phyloP scores from a whole-genome alignment of 768 basidiomycete genomes.

The Filobasidium wieringae region DNA sequence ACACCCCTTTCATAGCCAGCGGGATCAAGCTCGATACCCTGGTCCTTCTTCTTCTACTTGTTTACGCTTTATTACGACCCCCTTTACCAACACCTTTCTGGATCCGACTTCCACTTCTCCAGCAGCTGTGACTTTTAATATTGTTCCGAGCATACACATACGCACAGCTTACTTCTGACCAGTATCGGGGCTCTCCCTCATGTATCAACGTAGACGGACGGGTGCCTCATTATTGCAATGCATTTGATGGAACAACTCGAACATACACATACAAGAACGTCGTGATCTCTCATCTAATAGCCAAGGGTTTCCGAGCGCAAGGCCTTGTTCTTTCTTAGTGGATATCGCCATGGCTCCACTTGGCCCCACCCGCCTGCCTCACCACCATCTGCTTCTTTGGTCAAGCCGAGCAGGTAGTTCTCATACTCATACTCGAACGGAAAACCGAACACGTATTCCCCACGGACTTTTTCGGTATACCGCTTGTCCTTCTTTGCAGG shows the following conservation, averaged over 20 bases:
- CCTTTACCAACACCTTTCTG: not conserved
- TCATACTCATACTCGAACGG: constrained; percentile 33
- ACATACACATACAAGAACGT: no score
- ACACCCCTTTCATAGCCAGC: no score
- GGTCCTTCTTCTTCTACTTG: not conserved
- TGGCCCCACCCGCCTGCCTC: constrained; percentile 21
- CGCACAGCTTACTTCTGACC: not conserved
- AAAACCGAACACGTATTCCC: constrained; percentile 24
- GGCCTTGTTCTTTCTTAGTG: constrained; percentile 21
- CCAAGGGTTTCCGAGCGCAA: constrained; percentile 28
- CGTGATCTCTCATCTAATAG: constrained; percentile 21
- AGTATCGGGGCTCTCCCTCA: no score
- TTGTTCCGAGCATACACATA: not conserved
- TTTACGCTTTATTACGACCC: not conserved
- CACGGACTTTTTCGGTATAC: constrained; percentile 11
- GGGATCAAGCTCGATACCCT: no score
- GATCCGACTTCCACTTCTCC: not conserved
- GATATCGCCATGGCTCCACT: constrained; percentile 29
- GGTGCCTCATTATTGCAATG: no score
- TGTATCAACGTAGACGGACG: no score
- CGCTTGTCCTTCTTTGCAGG: not conserved
- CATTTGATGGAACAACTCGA: no score
- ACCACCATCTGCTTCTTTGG: constrained; percentile 22
- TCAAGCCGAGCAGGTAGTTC: constrained; percentile 30
- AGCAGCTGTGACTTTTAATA: not conserved